Base-by-base conservation (phyloP, 2,329 filamentous ascomycete genomes). In the Chrysosporium keratinophilum region DNA sequence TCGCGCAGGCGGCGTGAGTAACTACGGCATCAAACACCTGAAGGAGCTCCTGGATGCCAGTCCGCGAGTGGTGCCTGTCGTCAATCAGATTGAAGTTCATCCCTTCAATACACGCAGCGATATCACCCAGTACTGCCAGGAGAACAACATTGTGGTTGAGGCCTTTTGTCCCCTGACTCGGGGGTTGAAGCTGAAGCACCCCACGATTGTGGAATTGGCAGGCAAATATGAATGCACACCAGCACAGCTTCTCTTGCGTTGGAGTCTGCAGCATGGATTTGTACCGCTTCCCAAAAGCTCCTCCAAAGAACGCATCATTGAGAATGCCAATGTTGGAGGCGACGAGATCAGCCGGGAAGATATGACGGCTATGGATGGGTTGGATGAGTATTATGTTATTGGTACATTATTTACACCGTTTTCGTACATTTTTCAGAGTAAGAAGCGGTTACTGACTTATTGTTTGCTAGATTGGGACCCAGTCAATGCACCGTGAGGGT, bases 141-240 rank as follows among this genome's bases (percentile, higher is more conserved):
- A 79, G 56, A 73, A 90, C 58, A 71, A 74, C 37, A 89, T 93
- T 54, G 71, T 83, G 0, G 76, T 93, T 1, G 82, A 93, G 69
- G 87, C 88, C 0, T 94, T 93, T 60, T 86, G 86, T 5, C 88
- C 88, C 5, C 77, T 93, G 2, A 87, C 82, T 2, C 77, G 85
- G 49, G 86, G 80, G 0, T 74, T 84, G 68, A 76, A 85, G 15
- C 84, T 93, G 77, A 76, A 74, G 46, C 79, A 93, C 60, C 79
- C 80, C 0, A 78, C 74, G 1, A 78, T 93, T 58, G 67, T 77
- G 1, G 67, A 74, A 12, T 65, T 93, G 23, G 76, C 84, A 2
- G 76, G 78, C 62, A 85, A 85, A 65, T 87, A 93, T 68, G 69
- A 67, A 0, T 87, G 83, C 65, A 83, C 82, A 0, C 78, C 83